Conservation (phyloP, 139 green algal genomes). For the Diplosphaera chodatii region DNA sequence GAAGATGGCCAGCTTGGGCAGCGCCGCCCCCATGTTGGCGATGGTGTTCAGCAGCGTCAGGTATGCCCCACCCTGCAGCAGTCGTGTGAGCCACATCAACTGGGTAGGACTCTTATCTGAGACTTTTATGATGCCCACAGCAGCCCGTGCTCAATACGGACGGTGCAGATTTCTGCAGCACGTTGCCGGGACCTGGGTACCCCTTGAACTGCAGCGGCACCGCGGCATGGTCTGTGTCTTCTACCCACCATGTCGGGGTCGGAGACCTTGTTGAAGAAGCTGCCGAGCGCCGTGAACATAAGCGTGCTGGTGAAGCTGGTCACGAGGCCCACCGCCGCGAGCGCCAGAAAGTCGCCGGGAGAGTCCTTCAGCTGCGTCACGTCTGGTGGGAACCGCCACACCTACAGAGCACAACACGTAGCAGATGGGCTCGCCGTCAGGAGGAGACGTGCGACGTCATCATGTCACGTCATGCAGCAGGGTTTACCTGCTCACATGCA, state of each 20-base stretch:
- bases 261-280: conserved; percentile 70
- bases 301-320: conserved; percentile 75
- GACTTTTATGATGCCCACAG: too few species aligned
- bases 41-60: conserved; percentile 94
- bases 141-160: too few species aligned
- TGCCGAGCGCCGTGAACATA: conserved; percentile 81
- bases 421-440: too few species aligned
- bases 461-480: too few species aligned
- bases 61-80: conserved; percentile 72
- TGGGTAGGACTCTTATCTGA: too few species aligned
- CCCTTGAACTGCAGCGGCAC: too few species aligned
- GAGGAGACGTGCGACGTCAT: too few species aligned
- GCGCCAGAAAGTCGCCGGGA: conserved; percentile 34
- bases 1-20: conserved; percentile 72
- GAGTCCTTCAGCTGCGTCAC: conserved; percentile 34
- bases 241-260: conserved; percentile 39
- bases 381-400: conserved; percentile 18
- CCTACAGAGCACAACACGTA: conserved; percentile 12
- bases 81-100: too few species aligned
- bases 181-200: too few species aligned
- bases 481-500: too few species aligned
- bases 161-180: too few species aligned
- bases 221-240: too few species aligned
- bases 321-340: conserved; percentile 51
- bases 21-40: conserved; percentile 81